Percentiles rank a stretch among this genome's conserved stretches.
phyloP scores from a whole-genome alignment of 106 monocot genomes.

The Phalaenopsis equestris region DNA sequence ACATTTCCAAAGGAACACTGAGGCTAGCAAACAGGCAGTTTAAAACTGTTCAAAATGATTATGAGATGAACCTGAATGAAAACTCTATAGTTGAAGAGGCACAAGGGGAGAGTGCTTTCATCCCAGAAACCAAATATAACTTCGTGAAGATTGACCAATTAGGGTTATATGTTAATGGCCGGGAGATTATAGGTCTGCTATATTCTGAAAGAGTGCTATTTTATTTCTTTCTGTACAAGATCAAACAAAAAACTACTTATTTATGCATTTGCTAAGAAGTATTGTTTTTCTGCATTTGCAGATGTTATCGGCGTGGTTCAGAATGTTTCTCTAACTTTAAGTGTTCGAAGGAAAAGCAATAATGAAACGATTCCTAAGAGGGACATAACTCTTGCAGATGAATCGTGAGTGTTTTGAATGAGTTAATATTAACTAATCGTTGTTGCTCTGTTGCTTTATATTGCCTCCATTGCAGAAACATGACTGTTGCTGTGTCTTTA shows the following conservation, averaged over 20 bases:
- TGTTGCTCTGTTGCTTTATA: slow-evolving; percentile 1
- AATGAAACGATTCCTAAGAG: slow-evolving; percentile 91
- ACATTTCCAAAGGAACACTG: slow-evolving; percentile 75
- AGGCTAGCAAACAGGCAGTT: slow-evolving; percentile 88
- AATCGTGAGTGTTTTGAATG: slow-evolving; percentile 53
- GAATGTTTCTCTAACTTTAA: slow-evolving; percentile 78
- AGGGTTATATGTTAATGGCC: slow-evolving; percentile 74
- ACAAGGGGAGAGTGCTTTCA: slow-evolving; percentile 39
- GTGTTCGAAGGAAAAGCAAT: slow-evolving; percentile 80
- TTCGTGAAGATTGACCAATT: slow-evolving; percentile 85
- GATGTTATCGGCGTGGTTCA: slow-evolving; percentile 78
- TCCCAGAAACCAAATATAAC: slow-evolving; percentile 70
- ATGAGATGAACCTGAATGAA: slow-evolving; percentile 94
- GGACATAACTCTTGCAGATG: slow-evolving; percentile 85
- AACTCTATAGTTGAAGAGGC: slow-evolving; percentile 87
- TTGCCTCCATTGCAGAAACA: slow-evolving; percentile 35
- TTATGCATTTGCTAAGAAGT: background rate
- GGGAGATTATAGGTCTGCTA: slow-evolving; percentile 71
- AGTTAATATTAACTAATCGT: background rate
- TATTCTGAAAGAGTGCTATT: background rate
- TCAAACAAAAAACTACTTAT: background rate
- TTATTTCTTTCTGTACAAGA: background rate
- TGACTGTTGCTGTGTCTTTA: slow-evolving; percentile 65
- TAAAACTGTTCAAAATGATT: slow-evolving; percentile 90
- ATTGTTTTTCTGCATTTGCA: slow-evolving; percentile 7